phyloP scores from a whole-genome alignment of 352 stramenopile genomes.

The Pythium dissotocum region DNA sequence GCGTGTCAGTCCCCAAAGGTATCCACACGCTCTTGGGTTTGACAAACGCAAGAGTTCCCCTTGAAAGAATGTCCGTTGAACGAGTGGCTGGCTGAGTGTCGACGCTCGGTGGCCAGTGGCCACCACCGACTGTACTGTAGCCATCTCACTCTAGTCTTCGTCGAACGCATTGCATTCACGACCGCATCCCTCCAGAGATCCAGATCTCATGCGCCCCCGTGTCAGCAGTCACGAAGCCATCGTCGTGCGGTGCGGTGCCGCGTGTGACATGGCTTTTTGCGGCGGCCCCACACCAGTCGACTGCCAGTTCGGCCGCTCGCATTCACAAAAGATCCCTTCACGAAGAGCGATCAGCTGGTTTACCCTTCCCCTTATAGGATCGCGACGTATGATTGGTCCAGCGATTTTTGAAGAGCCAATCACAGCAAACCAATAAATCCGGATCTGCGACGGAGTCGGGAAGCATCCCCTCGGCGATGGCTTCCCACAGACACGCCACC shows the following conservation, averaged over 20 bases:
- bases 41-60: no score
- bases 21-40: no score
- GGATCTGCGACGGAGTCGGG: slow-evolving; percentile 19
- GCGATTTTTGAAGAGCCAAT: slow-evolving; percentile 2
- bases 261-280: slow-evolving; percentile 2
- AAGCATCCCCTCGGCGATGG: slow-evolving; percentile 4
- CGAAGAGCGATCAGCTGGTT: not conserved
- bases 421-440: slow-evolving; percentile 9
- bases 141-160: not conserved
- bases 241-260: not conserved
- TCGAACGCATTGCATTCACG: not conserved
- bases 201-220: not conserved
- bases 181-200: not conserved
- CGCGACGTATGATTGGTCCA: not conserved
- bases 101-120: not conserved
- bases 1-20: no score
- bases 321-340: slow-evolving; percentile 4
- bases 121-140: not conserved
- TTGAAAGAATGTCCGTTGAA: no score
- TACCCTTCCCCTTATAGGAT: slow-evolving; percentile 5
- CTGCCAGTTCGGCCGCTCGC: not conserved
- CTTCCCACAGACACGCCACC: slow-evolving; percentile 8
- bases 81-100: no score
- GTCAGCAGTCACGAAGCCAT: slow-evolving; percentile 7
- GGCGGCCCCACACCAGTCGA: not conserved